Evolutionary conservation across 1,284 basidiomycete species (phyloP).

Genomic region (Sanghuangporus sanghuang): DNA sequence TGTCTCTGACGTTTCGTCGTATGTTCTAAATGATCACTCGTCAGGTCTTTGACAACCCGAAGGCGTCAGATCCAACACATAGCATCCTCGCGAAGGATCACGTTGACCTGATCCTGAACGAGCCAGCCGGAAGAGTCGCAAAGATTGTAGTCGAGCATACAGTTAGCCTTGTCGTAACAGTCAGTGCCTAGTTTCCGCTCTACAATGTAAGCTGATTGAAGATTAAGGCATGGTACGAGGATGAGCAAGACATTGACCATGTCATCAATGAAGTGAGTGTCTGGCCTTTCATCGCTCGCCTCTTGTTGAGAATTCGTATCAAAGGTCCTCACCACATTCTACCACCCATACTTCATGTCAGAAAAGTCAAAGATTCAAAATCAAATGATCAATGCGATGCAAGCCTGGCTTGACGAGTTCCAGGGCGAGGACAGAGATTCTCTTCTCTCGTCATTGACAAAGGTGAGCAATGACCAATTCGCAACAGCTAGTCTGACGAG

Average conservation of each 20-base stretch:
- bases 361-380: constrained; percentile 32
- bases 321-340: constrained; percentile 29
- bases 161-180: constrained; percentile 35
- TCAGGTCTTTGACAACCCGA: constrained; percentile 36
- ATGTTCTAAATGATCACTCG: constrained; percentile 14
- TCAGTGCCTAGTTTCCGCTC: constrained; percentile 14
- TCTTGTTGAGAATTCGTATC: not conserved
- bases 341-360: constrained; percentile 32
- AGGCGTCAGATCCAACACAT: constrained; percentile 42
- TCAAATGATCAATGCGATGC: constrained; percentile 30
- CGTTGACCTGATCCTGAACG: constrained; percentile 28
- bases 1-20: not conserved
- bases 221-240: constrained; percentile 25
- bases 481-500: not conserved
- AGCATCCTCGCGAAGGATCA: constrained; percentile 29
- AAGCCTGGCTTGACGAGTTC: constrained; percentile 28
- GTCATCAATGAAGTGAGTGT: constrained; percentile 25
- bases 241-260: constrained; percentile 21
- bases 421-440: constrained; percentile 19
- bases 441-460: constrained; percentile 18
- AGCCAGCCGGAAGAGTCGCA: constrained; percentile 39
- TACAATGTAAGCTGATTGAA: constrained; percentile 2
- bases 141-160: constrained; percentile 33
- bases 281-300: not conserved
- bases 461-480: constrained; percentile 7